Evolutionary conservation across 1,139 yeast genomes (phyloP), one percentile per base, ranked within the genome.

Genomic region (Suhomyces yuchorum): DNA sequence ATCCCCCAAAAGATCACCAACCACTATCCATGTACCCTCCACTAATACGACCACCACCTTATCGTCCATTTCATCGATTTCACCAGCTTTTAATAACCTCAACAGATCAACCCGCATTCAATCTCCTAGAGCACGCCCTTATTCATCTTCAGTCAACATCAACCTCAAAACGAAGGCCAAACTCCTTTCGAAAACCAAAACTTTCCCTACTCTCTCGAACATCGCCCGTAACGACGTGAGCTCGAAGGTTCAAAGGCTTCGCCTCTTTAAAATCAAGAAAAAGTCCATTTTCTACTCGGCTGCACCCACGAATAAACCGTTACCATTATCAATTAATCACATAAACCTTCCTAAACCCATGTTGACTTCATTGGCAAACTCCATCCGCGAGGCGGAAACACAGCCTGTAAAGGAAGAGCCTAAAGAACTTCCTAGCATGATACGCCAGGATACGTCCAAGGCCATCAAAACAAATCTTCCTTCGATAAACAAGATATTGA

Each of bases 401-500:
- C 39, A 24, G 17, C 20, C 34, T 18, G 8, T 15, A 12, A 37
- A 30, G n/a, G 28, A 19, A 24, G 47, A 45, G 12, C 28, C 36
- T 7, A n/a, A 39, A 19, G 20, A 8, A 33, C 46, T 51, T 18
- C 55, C 55, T 2, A 40, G 46, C 22, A 32, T 47, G 22, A 11
- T 36, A 18, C 43, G 38, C 20, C 23, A 18, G 14, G 44, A 42
- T 11, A 12, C 45, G 11, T 19, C 34, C 32, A 28, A 24, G 11
- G 7, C 38, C 24, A 19, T 37, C 50, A 42, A 40, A 43, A 42
- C 48, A 37, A 46, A 41, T 37, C 62, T 71, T 45, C 80, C 80
- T 22, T 63, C 78, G 23, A 75, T 75, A 46, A 71, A 70, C 53
- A 75, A 73, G 53, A 75, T 75, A 44, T 68, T 75, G 57, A 73